Percentiles rank a stretch among this genome's conserved stretches.
Evolutionary conservation across 495 filamentous ascomycete genomes (phyloP).

Genomic region (Lineolata rhizophorae): DNA sequence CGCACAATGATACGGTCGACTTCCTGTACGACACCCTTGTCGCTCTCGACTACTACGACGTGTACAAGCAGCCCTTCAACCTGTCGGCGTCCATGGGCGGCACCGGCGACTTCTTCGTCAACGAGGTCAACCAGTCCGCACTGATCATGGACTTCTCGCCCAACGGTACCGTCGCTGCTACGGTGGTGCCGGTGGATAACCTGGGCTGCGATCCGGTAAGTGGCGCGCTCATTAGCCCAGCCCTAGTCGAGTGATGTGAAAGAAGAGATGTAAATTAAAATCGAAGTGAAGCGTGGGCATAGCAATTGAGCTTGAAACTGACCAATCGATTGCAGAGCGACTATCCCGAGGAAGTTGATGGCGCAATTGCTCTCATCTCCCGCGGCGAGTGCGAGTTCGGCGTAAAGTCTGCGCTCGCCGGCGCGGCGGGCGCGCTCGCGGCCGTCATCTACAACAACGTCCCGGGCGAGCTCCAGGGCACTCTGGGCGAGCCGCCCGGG

Average conservation of each 20-base stretch:
- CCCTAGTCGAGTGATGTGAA: too few relatives aligned
- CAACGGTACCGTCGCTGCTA: constrained; percentile 22
- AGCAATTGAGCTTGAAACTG: too few relatives aligned
- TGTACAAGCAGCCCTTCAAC: constrained; percentile 34
- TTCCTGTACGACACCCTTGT: constrained; percentile 32
- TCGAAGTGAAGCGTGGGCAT: too few relatives aligned
- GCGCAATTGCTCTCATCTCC: constrained; percentile 37
- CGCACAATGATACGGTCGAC: constrained; percentile 41
- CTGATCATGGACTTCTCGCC: constrained; percentile 25
- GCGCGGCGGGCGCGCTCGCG: constrained; percentile 33
- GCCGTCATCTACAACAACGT: constrained; percentile 47
- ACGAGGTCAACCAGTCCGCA: constrained; percentile 12
- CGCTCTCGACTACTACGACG: constrained; percentile 33
- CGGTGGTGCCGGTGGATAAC: constrained; percentile 27
- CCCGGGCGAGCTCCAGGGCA: constrained; percentile 26
- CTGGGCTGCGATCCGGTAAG: constrained; percentile 28
- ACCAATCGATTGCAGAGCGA: constrained; percentile 24
- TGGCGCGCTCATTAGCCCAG: constrained; percentile 1
- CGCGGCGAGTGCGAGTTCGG: constrained; percentile 41
- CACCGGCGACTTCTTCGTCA: constrained; percentile 13
- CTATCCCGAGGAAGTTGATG: constrained; percentile 29
- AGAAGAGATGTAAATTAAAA: too few relatives aligned
- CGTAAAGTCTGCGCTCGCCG: constrained; percentile 34
- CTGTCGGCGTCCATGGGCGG: constrained; percentile 15
- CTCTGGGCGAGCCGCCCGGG: constrained; percentile 26